A percentile compares a stretch with the other conserved stretches of the same genome.
These are phyloP conservation scores for Magnaporthales sp. DNA, from an alignment of 2,329 filamentous ascomycete genomes.

Conservation along the genomic window DNA sequence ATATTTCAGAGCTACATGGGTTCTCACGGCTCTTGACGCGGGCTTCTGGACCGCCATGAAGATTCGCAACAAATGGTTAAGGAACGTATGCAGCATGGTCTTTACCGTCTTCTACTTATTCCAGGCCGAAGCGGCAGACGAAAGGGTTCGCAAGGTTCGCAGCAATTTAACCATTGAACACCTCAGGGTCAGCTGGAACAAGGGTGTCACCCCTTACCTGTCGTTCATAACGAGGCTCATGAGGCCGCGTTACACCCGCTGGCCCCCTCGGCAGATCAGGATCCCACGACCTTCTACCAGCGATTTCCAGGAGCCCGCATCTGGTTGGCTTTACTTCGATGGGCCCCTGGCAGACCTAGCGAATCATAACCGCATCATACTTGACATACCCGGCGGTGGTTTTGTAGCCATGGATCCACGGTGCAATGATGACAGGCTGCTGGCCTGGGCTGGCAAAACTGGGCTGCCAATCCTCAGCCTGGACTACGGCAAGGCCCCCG, in stretches of 20 bases:
- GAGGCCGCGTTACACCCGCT: slow-evolving; percentile 71
- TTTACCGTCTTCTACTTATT: slow-evolving; percentile 90
- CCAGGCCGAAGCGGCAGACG: slow-evolving; percentile 87
- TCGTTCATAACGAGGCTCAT: slow-evolving; percentile 61
- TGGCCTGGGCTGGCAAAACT: slow-evolving; percentile 84
- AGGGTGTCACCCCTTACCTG: slow-evolving; percentile 81
- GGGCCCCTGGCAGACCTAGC: slow-evolving; percentile 61
- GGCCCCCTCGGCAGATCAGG: slow-evolving; percentile 71
- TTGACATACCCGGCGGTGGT: slow-evolving; percentile 89
- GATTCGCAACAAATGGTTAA: slow-evolving; percentile 67
- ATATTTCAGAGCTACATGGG: slow-evolving; percentile 95
- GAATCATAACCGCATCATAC: slow-evolving; percentile 54
- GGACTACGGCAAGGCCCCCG: slow-evolving; percentile 83
- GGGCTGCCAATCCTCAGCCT: slow-evolving; percentile 84
- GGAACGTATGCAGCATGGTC: slow-evolving; percentile 72
- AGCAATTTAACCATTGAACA: slow-evolving; percentile 85
- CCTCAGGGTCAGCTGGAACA: slow-evolving; percentile 90
- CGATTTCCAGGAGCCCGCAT: slow-evolving; percentile 73
- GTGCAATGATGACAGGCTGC: slow-evolving; percentile 86
- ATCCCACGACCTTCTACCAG: slow-evolving; percentile 75
- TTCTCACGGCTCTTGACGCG: slow-evolving; percentile 87
- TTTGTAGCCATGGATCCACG: slow-evolving; percentile 97
- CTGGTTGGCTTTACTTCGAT: slow-evolving; percentile 90
- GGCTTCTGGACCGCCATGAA: slow-evolving; percentile 99
- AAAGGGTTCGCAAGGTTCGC: slow-evolving; percentile 88